Conservation (phyloP, 257 asterid genomes). For the Solanum tacnaense region DNA sequence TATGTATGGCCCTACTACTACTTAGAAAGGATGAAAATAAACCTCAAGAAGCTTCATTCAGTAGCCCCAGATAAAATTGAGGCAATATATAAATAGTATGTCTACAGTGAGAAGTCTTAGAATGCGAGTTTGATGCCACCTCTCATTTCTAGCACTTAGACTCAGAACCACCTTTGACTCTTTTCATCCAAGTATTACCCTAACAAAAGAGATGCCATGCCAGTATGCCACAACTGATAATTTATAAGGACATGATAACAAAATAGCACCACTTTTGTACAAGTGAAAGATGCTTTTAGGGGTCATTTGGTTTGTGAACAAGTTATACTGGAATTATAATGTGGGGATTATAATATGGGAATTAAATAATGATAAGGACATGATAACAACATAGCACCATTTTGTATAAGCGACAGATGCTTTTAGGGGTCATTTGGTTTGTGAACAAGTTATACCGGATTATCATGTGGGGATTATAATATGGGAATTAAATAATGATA, state of each 20-base stretch:
- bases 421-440: background rate
- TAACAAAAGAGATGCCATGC: background rate
- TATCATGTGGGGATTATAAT: background rate
- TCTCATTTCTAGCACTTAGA: background rate
- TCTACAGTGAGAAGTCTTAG: background rate
- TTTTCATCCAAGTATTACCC: background rate
- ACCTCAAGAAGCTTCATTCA: background rate
- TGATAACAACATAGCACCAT: background rate
- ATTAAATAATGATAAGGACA: background rate
- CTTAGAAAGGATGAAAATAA: background rate
- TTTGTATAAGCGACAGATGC: background rate
- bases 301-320: background rate
- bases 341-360: background rate
- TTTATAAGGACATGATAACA: background rate
- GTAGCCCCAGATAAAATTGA: background rate
- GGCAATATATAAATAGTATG: background rate
- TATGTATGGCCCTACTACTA: background rate
- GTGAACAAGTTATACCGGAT: background rate
- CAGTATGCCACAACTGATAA: background rate
- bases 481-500: background rate
- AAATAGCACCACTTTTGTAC: background rate
- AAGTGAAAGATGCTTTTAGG: background rate
- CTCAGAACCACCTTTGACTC: background rate
- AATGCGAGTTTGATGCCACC: background rate
- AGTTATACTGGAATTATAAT: background rate